These are phyloP conservation scores for Exsudoporus frostii DNA, from an alignment of 768 basidiomycete genomes.

Conservation along the genomic window DNA sequence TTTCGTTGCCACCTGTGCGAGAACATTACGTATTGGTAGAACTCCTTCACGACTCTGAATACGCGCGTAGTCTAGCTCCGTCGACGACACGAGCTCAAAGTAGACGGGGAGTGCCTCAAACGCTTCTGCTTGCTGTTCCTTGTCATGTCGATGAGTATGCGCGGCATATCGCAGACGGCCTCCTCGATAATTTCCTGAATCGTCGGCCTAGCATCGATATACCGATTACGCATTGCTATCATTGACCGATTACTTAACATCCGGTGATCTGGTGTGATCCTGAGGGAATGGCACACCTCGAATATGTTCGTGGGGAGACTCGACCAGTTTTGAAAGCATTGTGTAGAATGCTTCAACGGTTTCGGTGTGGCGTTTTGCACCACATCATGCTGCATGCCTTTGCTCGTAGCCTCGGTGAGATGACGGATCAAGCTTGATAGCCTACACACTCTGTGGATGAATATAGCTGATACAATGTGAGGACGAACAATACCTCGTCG, in stretches of 20 bases:
- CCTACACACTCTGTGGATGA: background rate
- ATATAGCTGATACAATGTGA: too few species aligned
- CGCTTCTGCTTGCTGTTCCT: constrained; percentile 2
- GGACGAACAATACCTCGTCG: background rate
- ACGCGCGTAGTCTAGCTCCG: background rate
- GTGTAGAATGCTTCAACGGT: background rate
- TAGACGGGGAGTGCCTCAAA: constrained; percentile 6
- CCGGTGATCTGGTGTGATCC: background rate
- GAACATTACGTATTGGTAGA: constrained; percentile 12
- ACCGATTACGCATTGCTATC: background rate
- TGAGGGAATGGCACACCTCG: background rate
- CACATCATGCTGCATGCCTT: background rate
- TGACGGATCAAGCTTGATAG: constrained; percentile 2
- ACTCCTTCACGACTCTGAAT: constrained; percentile 6
- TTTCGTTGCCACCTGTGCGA: constrained; percentile 9
- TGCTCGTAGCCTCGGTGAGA: background rate
- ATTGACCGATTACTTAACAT: background rate
- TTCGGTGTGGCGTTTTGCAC: background rate
- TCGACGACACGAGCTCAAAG: constrained; percentile 4
- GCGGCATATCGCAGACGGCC: background rate
- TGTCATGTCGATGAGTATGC: constrained; percentile 10
- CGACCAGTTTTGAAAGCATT: constrained; percentile 1
- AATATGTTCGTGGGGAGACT: background rate
- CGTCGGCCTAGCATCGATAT: background rate
- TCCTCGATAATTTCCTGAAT: background rate